These are phyloP conservation scores for Fusarium sp. DNA, from an alignment of 2,329 filamentous ascomycete species.

Conservation along the genomic window DNA sequence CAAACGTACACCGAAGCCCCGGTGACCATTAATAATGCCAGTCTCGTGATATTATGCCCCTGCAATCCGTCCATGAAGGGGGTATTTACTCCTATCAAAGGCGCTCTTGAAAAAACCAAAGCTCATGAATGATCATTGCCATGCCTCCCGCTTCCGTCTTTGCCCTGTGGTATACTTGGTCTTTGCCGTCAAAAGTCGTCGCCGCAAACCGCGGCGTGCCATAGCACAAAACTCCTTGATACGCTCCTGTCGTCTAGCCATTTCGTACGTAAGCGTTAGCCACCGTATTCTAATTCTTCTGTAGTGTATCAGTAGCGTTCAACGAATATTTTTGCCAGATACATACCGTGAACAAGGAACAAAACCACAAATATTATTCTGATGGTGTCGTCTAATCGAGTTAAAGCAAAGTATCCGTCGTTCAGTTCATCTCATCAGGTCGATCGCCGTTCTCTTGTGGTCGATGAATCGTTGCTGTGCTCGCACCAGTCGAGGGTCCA, in stretches of 20 bases:
- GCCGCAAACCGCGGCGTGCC: constrained; percentile 35
- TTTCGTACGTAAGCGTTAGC: constrained; percentile 23
- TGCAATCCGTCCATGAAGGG: constrained; percentile 5
- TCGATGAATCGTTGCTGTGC: constrained; percentile 56
- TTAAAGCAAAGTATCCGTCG: constrained; percentile 24
- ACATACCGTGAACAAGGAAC: constrained; percentile 42
- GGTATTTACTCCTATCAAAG: constrained; percentile 30
- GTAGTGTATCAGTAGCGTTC: constrained; percentile 19
- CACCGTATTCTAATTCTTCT: constrained; percentile 37
- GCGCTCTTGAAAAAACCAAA: constrained; percentile 28
- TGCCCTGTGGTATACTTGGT: constrained; percentile 44
- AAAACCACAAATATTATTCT: constrained; percentile 33
- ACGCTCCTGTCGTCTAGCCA: constrained; percentile 37
- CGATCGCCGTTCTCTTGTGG: constrained; percentile 38
- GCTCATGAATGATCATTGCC: constrained; percentile 36
- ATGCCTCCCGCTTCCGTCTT: constrained; percentile 31
- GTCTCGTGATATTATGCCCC: constrained; percentile 22
- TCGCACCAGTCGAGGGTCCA: constrained; percentile 52
- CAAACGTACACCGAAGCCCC: neutral
- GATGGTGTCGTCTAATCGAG: constrained; percentile 28
- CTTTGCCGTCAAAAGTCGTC: constrained; percentile 43
- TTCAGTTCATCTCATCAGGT: constrained; percentile 46
- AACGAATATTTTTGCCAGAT: neutral
- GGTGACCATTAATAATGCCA: constrained; percentile 1
- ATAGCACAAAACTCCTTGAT: constrained; percentile 43